Conservation (phyloP, 352 stramenopile species). For the Phytophthora agathidicida region DNA sequence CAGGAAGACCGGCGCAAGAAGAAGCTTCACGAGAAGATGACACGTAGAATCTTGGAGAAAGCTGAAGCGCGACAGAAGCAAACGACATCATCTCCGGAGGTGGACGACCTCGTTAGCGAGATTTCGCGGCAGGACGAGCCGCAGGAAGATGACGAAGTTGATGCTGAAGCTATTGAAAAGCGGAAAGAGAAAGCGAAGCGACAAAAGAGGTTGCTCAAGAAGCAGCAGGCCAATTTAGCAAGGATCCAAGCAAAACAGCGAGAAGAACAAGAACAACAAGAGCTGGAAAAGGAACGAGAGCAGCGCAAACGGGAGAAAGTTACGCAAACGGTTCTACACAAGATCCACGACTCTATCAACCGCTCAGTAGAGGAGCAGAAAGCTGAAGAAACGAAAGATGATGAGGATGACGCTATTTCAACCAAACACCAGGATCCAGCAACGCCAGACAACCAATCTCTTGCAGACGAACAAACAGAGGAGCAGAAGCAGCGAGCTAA, state of each 20-base stretch:
- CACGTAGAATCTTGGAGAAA: constrained; percentile 55
- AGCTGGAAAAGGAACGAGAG: constrained; percentile 55
- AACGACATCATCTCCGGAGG: constrained; percentile 18
- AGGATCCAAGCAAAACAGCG: constrained; percentile 57
- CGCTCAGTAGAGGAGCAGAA: constrained; percentile 33
- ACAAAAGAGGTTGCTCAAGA: constrained; percentile 62
- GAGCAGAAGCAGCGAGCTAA: constrained; percentile 49
- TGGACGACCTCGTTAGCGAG: constrained; percentile 21
- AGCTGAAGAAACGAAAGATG: constrained; percentile 2
- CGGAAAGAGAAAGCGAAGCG: constrained; percentile 45
- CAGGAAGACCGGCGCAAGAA: constrained; percentile 54
- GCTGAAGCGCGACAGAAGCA: constrained; percentile 41
- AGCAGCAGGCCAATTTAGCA: constrained; percentile 62
- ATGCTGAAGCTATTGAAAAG: constrained; percentile 8
- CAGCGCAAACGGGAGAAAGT: constrained; percentile 60
- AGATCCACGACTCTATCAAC: constrained; percentile 56
- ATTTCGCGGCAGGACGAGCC: constrained; percentile 11
- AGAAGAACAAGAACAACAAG: constrained; percentile 53
- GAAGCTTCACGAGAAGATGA: constrained; percentile 68
- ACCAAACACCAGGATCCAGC: not conserved
- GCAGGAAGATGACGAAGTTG: constrained; percentile 27
- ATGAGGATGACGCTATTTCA: constrained; percentile 8
- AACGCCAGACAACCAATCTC: not conserved
- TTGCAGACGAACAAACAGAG: constrained; percentile 23
- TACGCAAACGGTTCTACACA: constrained; percentile 57